These are phyloP conservation scores for Heritiera littoralis DNA, from an alignment of 345 rosid species.

Conservation along the genomic window DNA sequence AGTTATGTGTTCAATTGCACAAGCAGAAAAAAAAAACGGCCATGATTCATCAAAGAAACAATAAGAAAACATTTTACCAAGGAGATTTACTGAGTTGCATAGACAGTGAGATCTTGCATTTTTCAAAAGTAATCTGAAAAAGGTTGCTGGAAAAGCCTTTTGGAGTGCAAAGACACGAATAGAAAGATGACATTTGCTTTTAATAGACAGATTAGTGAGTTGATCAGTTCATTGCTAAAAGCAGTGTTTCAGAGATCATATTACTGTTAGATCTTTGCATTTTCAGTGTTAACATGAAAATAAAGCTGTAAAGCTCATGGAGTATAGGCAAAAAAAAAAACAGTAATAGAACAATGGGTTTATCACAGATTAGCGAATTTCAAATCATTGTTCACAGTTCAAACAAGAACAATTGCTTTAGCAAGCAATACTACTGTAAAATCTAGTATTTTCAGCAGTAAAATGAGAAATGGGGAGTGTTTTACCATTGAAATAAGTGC, in stretches of 20 bases:
- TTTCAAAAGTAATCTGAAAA: not conserved
- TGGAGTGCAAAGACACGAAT: not conserved
- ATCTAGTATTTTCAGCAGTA: not conserved
- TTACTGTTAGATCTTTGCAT: not conserved
- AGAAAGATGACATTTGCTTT: constrained; percentile 5
- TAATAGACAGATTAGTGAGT: not conserved
- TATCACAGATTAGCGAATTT: not conserved
- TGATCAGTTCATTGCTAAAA: not conserved
- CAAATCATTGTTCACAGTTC: not conserved
- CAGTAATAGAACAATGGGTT: not conserved
- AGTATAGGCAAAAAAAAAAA: not conserved
- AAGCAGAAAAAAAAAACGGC: not conserved
- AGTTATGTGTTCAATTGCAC: not conserved
- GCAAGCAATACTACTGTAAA: not conserved
- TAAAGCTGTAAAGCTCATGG: not conserved
- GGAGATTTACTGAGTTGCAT: too few species aligned
- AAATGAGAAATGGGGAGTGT: not conserved
- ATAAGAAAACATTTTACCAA: not conserved
- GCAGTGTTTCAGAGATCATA: not conserved
- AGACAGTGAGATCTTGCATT: not conserved
- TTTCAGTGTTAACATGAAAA: not conserved
- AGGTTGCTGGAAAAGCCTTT: not conserved
- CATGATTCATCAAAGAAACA: not conserved
- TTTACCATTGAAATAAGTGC: not conserved
- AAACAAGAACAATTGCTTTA: not conserved